Evolutionary conservation across 495 filamentous ascomycete genomes (phyloP).

Genomic region (Aspergillus nanangensis): DNA sequence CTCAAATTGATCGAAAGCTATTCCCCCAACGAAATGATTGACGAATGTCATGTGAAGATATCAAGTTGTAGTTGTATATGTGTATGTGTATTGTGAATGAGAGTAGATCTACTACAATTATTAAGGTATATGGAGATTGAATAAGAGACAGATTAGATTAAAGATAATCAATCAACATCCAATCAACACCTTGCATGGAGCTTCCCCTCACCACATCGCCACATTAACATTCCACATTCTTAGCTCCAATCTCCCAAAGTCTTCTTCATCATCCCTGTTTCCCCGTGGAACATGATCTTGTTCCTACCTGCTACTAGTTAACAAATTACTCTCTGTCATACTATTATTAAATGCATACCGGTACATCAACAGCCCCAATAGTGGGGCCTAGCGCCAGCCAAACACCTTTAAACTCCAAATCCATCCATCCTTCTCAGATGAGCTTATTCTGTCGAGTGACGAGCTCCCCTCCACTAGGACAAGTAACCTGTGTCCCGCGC

Average conservation of each 20-base stretch:
- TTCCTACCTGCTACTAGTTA: no score
- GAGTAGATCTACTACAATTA: no score
- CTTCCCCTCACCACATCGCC: slow-evolving; percentile 16
- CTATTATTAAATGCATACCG: slow-evolving; percentile 19
- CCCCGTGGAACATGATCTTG: neutral
- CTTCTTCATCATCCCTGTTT: neutral
- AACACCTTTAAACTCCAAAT: slow-evolving; percentile 20
- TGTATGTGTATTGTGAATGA: no score
- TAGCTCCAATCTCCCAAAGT: no score
- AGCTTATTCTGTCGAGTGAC: slow-evolving; percentile 47
- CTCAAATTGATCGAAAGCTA: no score
- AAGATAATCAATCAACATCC: no score
- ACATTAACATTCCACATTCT: slow-evolving; percentile 10
- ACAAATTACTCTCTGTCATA: neutral
- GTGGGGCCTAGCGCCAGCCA: slow-evolving; percentile 8
- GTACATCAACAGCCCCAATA: slow-evolving; percentile 21
- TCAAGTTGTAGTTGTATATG: no score
- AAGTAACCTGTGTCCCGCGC: slow-evolving; percentile 55
- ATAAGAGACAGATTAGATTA: no score
- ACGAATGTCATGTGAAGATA: no score
- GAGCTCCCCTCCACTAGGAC: slow-evolving; percentile 64
- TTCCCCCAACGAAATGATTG: no score
- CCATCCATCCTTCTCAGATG: slow-evolving; percentile 42
- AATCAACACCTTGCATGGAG: neutral
- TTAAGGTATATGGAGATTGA: no score